These are phyloP conservation scores for Monilinia fructigena DNA, from an alignment of 2,329 filamentous ascomycete species.

Conservation along the genomic window DNA sequence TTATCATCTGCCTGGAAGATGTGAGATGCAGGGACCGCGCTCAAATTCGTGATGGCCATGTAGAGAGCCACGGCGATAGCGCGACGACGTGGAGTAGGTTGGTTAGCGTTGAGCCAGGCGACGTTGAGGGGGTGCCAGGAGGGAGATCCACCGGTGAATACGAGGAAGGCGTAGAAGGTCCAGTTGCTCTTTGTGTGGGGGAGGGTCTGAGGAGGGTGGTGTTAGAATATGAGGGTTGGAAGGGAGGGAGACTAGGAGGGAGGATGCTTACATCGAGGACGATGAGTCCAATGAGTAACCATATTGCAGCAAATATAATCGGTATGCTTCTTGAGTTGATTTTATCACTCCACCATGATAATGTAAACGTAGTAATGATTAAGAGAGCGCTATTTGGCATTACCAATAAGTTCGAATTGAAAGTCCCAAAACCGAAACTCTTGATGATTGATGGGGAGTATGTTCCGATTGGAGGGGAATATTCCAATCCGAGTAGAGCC, in stretches of 20 bases:
- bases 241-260: not conserved
- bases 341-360: constrained; percentile 22
- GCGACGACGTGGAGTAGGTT: constrained; percentile 16
- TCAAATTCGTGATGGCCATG: constrained; percentile 21
- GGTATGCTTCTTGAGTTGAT: constrained; percentile 20
- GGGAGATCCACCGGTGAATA: constrained; percentile 16
- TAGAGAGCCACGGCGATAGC: constrained; percentile 18
- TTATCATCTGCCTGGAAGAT: constrained; percentile 21
- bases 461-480: constrained; percentile 19
- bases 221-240: not conserved
- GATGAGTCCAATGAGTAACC: constrained; percentile 18
- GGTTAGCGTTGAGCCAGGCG: constrained; percentile 21
- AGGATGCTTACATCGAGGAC: constrained; percentile 14
- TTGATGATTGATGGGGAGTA: constrained; percentile 26
- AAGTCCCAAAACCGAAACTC: constrained; percentile 39
- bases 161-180: constrained; percentile 22
- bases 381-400: constrained; percentile 47
- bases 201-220: not conserved
- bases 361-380: constrained; percentile 33
- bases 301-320: constrained; percentile 21
- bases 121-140: constrained; percentile 24
- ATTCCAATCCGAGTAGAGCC: constrained; percentile 19
- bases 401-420: constrained; percentile 48
- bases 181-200: constrained; percentile 20
- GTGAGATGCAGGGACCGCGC: constrained; percentile 13